These are phyloP conservation scores for Leersia perrieri DNA, from an alignment of 176 grass and related monocot genomes.

Conservation along the genomic window DNA sequence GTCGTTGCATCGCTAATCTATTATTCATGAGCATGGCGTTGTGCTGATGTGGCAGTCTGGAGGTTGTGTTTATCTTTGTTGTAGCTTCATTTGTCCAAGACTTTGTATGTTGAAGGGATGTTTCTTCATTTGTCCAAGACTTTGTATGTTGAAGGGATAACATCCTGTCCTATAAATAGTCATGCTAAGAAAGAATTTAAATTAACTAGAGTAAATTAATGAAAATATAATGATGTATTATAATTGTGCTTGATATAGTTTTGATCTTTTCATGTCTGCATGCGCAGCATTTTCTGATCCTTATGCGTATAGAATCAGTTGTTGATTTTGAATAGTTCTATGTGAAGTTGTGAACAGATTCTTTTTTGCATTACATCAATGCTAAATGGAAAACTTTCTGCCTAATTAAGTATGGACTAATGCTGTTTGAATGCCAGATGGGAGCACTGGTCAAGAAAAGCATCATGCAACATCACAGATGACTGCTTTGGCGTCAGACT, in stretches of 20 bases:
- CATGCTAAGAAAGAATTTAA: neutral
- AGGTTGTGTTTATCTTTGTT: neutral
- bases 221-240: neutral
- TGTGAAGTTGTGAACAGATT: neutral
- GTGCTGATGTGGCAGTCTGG: neutral
- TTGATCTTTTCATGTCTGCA: neutral
- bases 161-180: neutral
- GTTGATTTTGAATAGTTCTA: neutral
- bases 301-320: neutral
- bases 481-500: slow-evolving; percentile 55
- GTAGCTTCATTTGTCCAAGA: neutral
- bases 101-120: neutral
- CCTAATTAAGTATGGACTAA: neutral
- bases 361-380: neutral
- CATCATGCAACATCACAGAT: slow-evolving; percentile 54
- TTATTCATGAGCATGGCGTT: neutral
- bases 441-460: slow-evolving; percentile 48
- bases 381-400: neutral
- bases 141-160: neutral
- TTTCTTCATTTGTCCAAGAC: neutral
- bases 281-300: neutral
- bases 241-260: neutral
- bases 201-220: neutral
- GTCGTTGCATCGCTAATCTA: neutral
- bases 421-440: slow-evolving; percentile 44